Evolutionary conservation across 164 flowering plant genomes (phyloP), one percentile per base, ranked within the genome.

Genomic region (Amborella trichopoda): DNA sequence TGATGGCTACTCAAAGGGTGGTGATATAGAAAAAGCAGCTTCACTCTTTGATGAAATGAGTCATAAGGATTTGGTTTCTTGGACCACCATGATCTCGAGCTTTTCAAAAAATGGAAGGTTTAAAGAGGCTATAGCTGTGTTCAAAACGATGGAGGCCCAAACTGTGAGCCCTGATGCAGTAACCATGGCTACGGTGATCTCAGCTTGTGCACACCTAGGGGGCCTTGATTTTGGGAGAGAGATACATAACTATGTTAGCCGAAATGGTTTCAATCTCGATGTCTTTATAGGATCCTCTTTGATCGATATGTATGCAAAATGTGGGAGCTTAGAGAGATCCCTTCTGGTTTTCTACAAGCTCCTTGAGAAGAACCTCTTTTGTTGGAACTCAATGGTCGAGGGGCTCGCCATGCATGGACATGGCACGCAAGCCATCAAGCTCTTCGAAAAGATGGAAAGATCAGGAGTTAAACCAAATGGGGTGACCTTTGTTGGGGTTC

Each of bases 131-230:
- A 26, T 87, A 10, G 52, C 39, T 5, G 51, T 70, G 24, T 83
- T 77, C 52, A 28, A 61, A 48, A 72, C 65, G 40, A 83, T 83
- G 94, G 69, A 52, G 41, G 32, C 5, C 5, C 52, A 44, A 13
- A 77, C 74, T 26, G 53, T 77, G 5, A 52, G 28, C 19, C 81
- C 94, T 3, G 90, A 81, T 59, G 77, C 65, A 56, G 78, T 74
- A 45, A 77, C 91, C 4, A 55, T 83, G 71, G 37, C 87, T 9
- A 74, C 77, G 36, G 72, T 78, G 4, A 66, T 83, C 55, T 78
- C 94, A 1, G 82, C 81, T 26, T 87, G 94, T 62, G 96, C 88
- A 6, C 88, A 83, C 67, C 66, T 87, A 14, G 96, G 90, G 53
- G 79, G 75, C n/a, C 72, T 83, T 27, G 80, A 76, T 4, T 40